Conservation (phyloP, 768 basidiomycete species). For the Auricularia sp. region DNA sequence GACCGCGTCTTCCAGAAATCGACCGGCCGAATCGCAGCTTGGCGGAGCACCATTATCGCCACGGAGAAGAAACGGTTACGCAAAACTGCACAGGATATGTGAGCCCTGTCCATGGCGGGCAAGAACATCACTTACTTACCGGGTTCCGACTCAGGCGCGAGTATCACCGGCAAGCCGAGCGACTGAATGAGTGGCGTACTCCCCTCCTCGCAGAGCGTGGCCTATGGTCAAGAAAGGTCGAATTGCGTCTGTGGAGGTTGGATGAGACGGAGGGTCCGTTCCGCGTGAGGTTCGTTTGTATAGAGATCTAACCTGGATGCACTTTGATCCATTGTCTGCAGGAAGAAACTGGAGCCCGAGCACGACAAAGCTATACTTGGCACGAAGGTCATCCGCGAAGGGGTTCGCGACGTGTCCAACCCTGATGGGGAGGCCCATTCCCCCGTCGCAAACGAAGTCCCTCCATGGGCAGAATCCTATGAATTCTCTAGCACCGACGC, state of each 20-base stretch:
- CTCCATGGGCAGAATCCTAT: conserved; percentile 66
- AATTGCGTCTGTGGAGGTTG: conserved; percentile 54
- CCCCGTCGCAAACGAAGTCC: conserved; percentile 46
- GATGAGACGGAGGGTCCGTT: conserved; percentile 91
- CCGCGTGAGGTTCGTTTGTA: conserved; percentile 55
- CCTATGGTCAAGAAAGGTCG: conserved; percentile 58
- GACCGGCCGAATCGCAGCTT: conserved; percentile 53
- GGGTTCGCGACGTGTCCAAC: conserved; percentile 40
- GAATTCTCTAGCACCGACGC: conserved; percentile 54
- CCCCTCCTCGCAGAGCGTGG: conserved; percentile 68
- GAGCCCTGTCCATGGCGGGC: conserved; percentile 15
- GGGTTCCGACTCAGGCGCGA: conserved; percentile 47
- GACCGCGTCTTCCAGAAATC: conserved; percentile 56
- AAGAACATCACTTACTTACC: no score
- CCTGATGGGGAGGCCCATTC: conserved; percentile 44
- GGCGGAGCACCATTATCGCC: conserved; percentile 57
- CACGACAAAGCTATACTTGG: conserved; percentile 31
- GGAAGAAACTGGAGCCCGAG: conserved; percentile 69
- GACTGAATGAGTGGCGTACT: conserved; percentile 38
- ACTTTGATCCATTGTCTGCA: conserved; percentile 20
- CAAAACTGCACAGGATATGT: conserved; percentile 69
- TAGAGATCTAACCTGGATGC: not conserved
- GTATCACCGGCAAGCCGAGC: conserved; percentile 50
- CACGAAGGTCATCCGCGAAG: conserved; percentile 37
- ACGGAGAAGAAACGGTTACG: conserved; percentile 66